Percentiles rank a stretch among this genome's conserved stretches.
Evolutionary conservation across 306 rosid species (phyloP).

Genomic region (Sophora flavescens): DNA sequence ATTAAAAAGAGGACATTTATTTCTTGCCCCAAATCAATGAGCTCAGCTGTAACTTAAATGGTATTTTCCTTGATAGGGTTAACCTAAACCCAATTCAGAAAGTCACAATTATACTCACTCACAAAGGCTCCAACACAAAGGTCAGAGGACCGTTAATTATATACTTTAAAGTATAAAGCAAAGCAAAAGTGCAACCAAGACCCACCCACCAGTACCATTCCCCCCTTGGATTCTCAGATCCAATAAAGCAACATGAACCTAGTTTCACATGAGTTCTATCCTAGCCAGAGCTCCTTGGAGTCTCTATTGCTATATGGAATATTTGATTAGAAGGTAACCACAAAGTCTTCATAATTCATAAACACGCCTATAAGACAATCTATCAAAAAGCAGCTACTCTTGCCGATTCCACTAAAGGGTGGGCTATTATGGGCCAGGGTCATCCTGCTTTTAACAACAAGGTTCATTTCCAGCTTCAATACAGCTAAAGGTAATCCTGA

Average conservation of each 20-base stretch:
- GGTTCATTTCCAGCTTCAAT: constrained; percentile 2
- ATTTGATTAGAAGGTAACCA: constrained; percentile 19
- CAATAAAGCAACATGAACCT: constrained; percentile 13
- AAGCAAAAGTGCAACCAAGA: constrained; percentile 9
- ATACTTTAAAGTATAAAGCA: constrained; percentile 15
- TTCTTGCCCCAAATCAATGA: background rate
- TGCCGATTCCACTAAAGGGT: background rate
- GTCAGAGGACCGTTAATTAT: constrained; percentile 26
- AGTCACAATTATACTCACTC: constrained; percentile 16
- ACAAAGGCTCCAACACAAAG: constrained; percentile 1
- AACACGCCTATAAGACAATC: constrained; percentile 1
- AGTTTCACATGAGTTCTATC: background rate
- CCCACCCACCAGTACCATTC: constrained; percentile 16
- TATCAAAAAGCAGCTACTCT: constrained; percentile 29
- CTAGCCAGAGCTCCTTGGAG: constrained; percentile 12
- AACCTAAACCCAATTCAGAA: background rate
- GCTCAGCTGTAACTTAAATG: too few species aligned
- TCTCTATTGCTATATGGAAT: background rate
- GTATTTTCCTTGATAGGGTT: too few species aligned
- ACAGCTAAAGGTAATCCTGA: constrained; percentile 15
- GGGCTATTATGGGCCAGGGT: too few species aligned
- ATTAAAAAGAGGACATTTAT: background rate
- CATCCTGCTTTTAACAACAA: background rate
- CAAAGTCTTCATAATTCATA: constrained; percentile 14
- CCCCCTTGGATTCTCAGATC: constrained; percentile 42